These are phyloP conservation scores for Cladosporium phlei DNA, from an alignment of 2,329 filamentous ascomycete species.

Conservation along the genomic window DNA sequence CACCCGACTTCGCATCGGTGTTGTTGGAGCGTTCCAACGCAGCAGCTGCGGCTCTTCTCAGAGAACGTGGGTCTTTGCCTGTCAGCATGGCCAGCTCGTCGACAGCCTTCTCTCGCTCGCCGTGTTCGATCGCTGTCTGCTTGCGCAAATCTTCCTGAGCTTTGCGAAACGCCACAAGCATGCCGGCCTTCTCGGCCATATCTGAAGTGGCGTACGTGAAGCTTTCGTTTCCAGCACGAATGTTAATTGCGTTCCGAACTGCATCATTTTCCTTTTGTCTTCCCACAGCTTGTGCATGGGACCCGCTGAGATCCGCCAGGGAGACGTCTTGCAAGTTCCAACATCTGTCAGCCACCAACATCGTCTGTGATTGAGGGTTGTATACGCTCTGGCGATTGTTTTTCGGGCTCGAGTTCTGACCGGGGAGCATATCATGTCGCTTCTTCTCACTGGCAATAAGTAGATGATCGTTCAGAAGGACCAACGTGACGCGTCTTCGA, in stretches of 20 bases:
- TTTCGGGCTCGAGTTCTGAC: slow-evolving; percentile 20
- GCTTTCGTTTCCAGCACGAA: slow-evolving; percentile 82
- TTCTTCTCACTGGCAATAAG: slow-evolving; percentile 93
- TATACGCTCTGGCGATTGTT: slow-evolving; percentile 30
- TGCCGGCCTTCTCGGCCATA: slow-evolving; percentile 65
- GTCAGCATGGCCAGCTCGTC: slow-evolving; percentile 29
- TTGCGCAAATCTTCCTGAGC: slow-evolving; percentile 88
- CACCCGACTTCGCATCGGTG: slow-evolving; percentile 39
- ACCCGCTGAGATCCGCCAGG: slow-evolving; percentile 73
- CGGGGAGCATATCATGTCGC: slow-evolving; percentile 56
- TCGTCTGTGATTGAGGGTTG: slow-evolving; percentile 42
- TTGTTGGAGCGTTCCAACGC: slow-evolving; percentile 54
- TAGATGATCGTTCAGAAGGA: slow-evolving; percentile 89
- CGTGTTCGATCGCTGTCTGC: slow-evolving; percentile 76
- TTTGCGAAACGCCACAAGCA: slow-evolving; percentile 87
- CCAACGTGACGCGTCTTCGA: slow-evolving; percentile 79
- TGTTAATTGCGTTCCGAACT: slow-evolving; percentile 74
- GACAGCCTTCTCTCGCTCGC: slow-evolving; percentile 67
- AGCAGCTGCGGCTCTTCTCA: slow-evolving; percentile 50
- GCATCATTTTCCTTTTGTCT: slow-evolving; percentile 49
- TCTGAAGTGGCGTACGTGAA: slow-evolving; percentile 88
- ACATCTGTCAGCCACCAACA: slow-evolving; percentile 88
- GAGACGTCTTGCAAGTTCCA: slow-evolving; percentile 92
- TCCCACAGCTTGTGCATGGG: slow-evolving; percentile 26
- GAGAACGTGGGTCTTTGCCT: slow-evolving; percentile 42